phyloP scores from a whole-genome alignment of 208 protist genomes.

The Angomonas ambiguus region DNA sequence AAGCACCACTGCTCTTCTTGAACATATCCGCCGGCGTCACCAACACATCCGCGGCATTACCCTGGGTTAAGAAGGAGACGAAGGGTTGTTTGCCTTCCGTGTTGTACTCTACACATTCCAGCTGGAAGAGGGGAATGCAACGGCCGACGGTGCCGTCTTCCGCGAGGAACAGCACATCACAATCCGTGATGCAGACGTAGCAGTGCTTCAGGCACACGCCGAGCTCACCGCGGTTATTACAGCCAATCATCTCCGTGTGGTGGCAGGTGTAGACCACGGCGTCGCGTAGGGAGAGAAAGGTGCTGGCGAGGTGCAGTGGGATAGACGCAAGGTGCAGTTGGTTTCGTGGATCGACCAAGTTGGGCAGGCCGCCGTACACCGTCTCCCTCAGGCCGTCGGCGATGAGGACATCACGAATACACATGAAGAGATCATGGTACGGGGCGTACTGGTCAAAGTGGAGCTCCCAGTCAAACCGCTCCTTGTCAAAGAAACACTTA shows the following conservation, averaged over 20 bases:
- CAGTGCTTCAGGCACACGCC: conserved; percentile 25
- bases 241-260: conserved; percentile 39
- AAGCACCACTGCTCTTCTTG: conserved; percentile 8
- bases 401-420: conserved; percentile 33
- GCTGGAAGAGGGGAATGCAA: conserved; percentile 14
- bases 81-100: conserved; percentile 1
- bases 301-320: conserved; percentile 26
- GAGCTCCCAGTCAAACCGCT: conserved; percentile 22
- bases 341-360: conserved; percentile 39
- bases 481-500: conserved; percentile 21
- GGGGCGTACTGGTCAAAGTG: conserved; percentile 20
- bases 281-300: conserved; percentile 24
- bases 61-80: conserved; percentile 16
- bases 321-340: conserved; percentile 26
- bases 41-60: conserved; percentile 19
- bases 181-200: conserved; percentile 38
- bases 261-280: conserved; percentile 41
- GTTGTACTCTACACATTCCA: conserved; percentile 28
- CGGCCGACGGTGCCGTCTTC: conserved; percentile 22
- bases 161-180: conserved; percentile 22
- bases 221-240: conserved; percentile 16
- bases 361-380: conserved; percentile 25
- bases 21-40: conserved; percentile 21
- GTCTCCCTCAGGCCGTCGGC: conserved; percentile 31
- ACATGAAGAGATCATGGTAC: conserved; percentile 17